Conservation (phyloP, 805 yeast genomes). For the Blastobotrys muscicola region DNA sequence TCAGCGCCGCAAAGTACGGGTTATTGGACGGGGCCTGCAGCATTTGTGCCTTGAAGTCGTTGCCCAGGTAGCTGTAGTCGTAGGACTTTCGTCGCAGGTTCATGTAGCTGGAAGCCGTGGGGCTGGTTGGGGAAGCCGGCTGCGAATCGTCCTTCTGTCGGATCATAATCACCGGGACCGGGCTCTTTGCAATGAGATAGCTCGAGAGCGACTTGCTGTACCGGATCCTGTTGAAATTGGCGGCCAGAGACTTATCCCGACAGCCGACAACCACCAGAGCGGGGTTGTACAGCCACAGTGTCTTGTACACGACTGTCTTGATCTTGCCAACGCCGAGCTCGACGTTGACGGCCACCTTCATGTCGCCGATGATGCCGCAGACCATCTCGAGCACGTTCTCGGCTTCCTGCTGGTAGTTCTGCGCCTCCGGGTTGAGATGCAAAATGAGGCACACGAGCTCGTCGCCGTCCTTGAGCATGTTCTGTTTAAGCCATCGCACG, state of each 20-base stretch:
- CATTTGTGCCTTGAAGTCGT: too few relatives aligned
- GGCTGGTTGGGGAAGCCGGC: too few relatives aligned
- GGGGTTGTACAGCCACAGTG: constrained; percentile 54
- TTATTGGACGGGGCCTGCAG: too few relatives aligned
- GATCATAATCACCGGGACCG: constrained; percentile 57
- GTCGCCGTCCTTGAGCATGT: constrained; percentile 16
- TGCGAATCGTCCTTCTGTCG: constrained; percentile 17
- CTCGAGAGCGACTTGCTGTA: constrained; percentile 46
- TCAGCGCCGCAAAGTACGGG: too few relatives aligned
- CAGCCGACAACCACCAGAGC: constrained; percentile 47
- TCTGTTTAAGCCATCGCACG: constrained; percentile 13
- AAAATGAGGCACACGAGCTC: constrained; percentile 16
- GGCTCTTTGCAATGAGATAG: constrained; percentile 52
- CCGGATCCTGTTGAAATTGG: constrained; percentile 51
- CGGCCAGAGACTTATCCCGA: constrained; percentile 28
- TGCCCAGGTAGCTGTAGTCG: too few relatives aligned
- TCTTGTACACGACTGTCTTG: constrained; percentile 46
- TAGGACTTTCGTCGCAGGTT: too few relatives aligned
- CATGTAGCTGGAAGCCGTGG: too few relatives aligned
- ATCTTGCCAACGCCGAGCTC: constrained; percentile 55
- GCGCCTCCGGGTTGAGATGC: constrained; percentile 3
- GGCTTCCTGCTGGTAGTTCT: constrained; percentile 13
- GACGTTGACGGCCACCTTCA: constrained; percentile 33
- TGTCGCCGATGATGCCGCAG: constrained; percentile 7
- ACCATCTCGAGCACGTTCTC: constrained; percentile 10